These are phyloP conservation scores for Clavulina sp. DNA, from an alignment of 768 basidiomycete genomes.

Conservation along the genomic window DNA sequence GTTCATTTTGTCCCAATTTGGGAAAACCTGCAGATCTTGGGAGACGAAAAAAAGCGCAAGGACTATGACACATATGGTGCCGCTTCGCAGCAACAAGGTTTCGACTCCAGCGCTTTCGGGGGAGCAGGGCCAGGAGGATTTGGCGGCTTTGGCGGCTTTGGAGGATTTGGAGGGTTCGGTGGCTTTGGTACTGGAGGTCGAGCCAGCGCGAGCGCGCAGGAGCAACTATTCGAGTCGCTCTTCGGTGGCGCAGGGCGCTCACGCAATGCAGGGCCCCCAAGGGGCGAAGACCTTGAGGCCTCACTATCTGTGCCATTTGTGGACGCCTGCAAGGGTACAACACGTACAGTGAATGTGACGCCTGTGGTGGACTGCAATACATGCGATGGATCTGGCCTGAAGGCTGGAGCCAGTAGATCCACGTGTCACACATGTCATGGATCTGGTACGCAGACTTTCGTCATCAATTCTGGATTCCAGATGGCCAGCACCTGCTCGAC, in stretches of 20 bases:
- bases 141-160: constrained; percentile 59
- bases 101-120: constrained; percentile 71
- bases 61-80: constrained; percentile 85
- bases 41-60: constrained; percentile 85
- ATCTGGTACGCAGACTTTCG: constrained; percentile 72
- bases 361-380: constrained; percentile 71
- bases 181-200: constrained; percentile 31
- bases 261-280: constrained; percentile 27
- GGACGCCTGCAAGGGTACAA: constrained; percentile 86
- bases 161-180: constrained; percentile 36
- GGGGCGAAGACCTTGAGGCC: constrained; percentile 73
- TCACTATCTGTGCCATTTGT: constrained; percentile 64
- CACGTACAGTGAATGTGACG: constrained; percentile 52
- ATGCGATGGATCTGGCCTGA: constrained; percentile 77
- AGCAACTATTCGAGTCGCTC: constrained; percentile 71
- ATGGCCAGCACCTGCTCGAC: constrained; percentile 82
- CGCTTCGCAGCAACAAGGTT: constrained; percentile 83
- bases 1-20: constrained; percentile 5
- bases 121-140: constrained; percentile 32
- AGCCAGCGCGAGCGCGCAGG: constrained; percentile 21
- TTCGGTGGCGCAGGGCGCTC: constrained; percentile 39
- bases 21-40: constrained; percentile 47
- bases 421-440: constrained; percentile 72
- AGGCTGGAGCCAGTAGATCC: constrained; percentile 63
- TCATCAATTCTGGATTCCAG: constrained; percentile 86